phyloP scores from a whole-genome alignment of 306 rosid genomes.

The Lathyrus oleraceus region DNA sequence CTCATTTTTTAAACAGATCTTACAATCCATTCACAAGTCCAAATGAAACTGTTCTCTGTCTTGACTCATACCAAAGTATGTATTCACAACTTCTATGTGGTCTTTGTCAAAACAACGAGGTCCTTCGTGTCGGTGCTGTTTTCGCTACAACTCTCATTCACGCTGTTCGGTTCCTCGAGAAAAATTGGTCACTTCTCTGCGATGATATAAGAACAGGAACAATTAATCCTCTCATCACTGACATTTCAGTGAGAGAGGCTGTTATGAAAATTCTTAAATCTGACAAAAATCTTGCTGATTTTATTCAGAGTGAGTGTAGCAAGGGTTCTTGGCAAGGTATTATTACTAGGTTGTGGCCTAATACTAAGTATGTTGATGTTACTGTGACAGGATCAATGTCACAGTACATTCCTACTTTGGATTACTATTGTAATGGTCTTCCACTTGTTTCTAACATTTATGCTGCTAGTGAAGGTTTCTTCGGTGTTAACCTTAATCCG shows the following conservation, averaged over 20 bases:
- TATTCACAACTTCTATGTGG: slow-evolving; percentile 83
- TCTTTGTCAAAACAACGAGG: slow-evolving; percentile 65
- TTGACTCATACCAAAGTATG: slow-evolving; percentile 92
- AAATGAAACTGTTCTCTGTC: slow-evolving; percentile 72
- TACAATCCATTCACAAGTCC: slow-evolving; percentile 93
- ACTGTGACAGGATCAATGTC: slow-evolving; percentile 97
- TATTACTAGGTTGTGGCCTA: slow-evolving; percentile 79
- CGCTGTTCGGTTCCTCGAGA: slow-evolving; percentile 70
- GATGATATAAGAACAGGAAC: slow-evolving; percentile 69
- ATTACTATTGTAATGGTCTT: slow-evolving; percentile 71
- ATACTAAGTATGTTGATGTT: slow-evolving; percentile 86
- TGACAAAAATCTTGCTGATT: slow-evolving; percentile 62
- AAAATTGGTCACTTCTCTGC: slow-evolving; percentile 65
- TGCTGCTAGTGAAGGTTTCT: slow-evolving; percentile 87
- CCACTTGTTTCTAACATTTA: slow-evolving; percentile 92
- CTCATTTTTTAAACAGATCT: slow-evolving; percentile 61
- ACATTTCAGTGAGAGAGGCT: slow-evolving; percentile 52
- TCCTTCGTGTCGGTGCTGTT: slow-evolving; percentile 72
- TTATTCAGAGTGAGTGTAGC: slow-evolving; percentile 56
- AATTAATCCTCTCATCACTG: slow-evolving; percentile 47
- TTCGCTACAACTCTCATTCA: slow-evolving; percentile 88
- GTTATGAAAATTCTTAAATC: slow-evolving; percentile 55
- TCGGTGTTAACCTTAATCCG: slow-evolving; percentile 85
- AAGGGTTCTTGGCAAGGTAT: slow-evolving; percentile 74
- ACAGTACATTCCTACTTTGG: slow-evolving; percentile 82